These are phyloP conservation scores for Starmerella floricola DNA, from an alignment of 805 yeast species.

Conservation along the genomic window DNA sequence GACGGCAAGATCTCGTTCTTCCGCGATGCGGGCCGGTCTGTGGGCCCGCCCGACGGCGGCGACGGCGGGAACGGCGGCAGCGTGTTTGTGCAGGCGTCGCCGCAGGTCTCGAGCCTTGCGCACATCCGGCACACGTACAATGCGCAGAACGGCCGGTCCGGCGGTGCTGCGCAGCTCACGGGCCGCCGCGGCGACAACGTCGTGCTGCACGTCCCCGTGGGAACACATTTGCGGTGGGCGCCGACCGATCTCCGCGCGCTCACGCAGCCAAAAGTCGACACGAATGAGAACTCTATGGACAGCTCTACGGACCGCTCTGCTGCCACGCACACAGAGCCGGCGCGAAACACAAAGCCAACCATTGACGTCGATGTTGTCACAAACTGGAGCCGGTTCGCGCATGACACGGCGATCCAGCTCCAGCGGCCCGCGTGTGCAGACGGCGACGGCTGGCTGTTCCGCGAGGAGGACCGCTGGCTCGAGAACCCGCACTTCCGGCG, in stretches of 20 bases:
- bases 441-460: constrained; percentile 80
- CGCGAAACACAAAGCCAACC: no score
- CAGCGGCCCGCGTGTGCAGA: constrained; percentile 47
- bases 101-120: constrained; percentile 59
- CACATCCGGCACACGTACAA: constrained; percentile 52
- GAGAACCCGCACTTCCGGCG: constrained; percentile 54
- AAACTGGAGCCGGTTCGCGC: constrained; percentile 17
- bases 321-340: no score
- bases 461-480: constrained; percentile 60
- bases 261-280: no score
- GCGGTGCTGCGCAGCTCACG: constrained; percentile 65
- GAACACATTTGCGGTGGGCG: constrained; percentile 70
- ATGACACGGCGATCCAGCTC: constrained; percentile 36
- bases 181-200: constrained; percentile 78
- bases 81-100: constrained; percentile 69
- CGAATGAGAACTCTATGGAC: no score
- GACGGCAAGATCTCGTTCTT: constrained; percentile 76
- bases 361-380: no score
- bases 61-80: constrained; percentile 94
- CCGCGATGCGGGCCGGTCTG: constrained; percentile 70
- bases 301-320: no score
- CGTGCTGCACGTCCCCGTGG: constrained; percentile 77
- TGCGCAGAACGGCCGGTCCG: constrained; percentile 62
- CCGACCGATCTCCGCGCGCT: constrained; percentile 19
- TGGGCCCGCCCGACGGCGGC: constrained; percentile 98